Conservation (phyloP, 345 rosid genomes). For the Eucalyptus erythrocorys region DNA sequence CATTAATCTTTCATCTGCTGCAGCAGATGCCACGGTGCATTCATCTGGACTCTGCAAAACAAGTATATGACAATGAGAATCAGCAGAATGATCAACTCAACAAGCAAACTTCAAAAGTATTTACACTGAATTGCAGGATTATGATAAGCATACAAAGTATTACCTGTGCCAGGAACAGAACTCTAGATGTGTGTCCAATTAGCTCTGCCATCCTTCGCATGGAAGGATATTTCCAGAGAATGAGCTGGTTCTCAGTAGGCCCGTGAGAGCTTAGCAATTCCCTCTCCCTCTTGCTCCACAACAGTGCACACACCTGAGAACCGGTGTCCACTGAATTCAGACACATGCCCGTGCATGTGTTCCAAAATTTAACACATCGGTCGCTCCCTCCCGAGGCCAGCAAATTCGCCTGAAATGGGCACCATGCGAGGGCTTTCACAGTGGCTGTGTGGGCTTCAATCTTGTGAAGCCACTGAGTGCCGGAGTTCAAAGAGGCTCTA, state of each 20-base stretch:
- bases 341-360: constrained; percentile 24
- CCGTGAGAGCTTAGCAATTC: constrained; percentile 39
- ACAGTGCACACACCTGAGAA: constrained; percentile 29
- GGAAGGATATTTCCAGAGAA: constrained; percentile 34
- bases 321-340: constrained; percentile 28
- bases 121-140: neutral
- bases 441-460: constrained; percentile 22
- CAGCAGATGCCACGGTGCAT: constrained; percentile 28
- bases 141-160: neutral
- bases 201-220: constrained; percentile 34
- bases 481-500: constrained; percentile 5
- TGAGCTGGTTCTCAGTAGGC: constrained; percentile 21
- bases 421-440: constrained; percentile 38
- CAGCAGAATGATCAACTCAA: neutral
- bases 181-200: constrained; percentile 30
- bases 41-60: constrained; percentile 31
- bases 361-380: constrained; percentile 26
- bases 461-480: constrained; percentile 29
- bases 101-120: neutral
- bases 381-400: constrained; percentile 28
- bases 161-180: constrained; percentile 34
- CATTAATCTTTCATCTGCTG: constrained; percentile 24
- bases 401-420: constrained; percentile 28
- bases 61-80: neutral
- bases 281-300: constrained; percentile 29